Conservation (phyloP, 2,329 filamentous ascomycete species). For the Phialocephala subalpina region DNA sequence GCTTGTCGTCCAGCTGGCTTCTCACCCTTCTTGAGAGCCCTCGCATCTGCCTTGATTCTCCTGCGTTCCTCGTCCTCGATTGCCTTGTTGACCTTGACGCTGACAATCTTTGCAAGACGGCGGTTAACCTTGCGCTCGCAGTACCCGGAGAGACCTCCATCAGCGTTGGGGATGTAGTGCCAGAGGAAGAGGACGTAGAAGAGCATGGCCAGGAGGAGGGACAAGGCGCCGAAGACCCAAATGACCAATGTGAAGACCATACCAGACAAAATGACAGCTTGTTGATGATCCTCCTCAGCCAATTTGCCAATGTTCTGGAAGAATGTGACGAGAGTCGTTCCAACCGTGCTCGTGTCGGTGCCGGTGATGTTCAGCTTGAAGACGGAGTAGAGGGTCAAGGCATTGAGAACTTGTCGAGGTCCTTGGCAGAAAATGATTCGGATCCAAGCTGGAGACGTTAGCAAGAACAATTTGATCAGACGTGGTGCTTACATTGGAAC, state of each 20-base stretch:
- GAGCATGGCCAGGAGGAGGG: constrained; percentile 75
- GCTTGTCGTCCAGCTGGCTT: constrained; percentile 61
- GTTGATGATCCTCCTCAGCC: constrained; percentile 75
- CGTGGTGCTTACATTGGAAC: constrained; percentile 62
- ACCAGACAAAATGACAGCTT: constrained; percentile 83
- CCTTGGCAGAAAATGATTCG: constrained; percentile 91
- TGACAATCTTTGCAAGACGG: constrained; percentile 84
- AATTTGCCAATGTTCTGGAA: constrained; percentile 82
- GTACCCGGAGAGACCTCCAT: constrained; percentile 84
- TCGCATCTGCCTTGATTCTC: constrained; percentile 57
- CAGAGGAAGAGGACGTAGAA: constrained; percentile 91
- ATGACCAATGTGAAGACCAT: constrained; percentile 94
- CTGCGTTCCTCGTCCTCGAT: constrained; percentile 78
- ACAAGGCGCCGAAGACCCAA: constrained; percentile 84
- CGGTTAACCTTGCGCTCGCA: constrained; percentile 93
- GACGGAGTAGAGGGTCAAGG: constrained; percentile 85
- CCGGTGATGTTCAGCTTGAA: constrained; percentile 79
- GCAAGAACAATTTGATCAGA: constrained; percentile 4
- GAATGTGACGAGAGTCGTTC: constrained; percentile 74
- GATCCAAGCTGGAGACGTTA: constrained; percentile 72
- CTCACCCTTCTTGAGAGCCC: constrained; percentile 62
- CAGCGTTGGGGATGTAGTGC: constrained; percentile 85
- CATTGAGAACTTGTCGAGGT: constrained; percentile 91
- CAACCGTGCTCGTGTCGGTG: constrained; percentile 59
- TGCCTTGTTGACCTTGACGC: constrained; percentile 86